Evolutionary conservation across 805 yeast genomes (phyloP).

Genomic region (Suhomyces prunicola): DNA sequence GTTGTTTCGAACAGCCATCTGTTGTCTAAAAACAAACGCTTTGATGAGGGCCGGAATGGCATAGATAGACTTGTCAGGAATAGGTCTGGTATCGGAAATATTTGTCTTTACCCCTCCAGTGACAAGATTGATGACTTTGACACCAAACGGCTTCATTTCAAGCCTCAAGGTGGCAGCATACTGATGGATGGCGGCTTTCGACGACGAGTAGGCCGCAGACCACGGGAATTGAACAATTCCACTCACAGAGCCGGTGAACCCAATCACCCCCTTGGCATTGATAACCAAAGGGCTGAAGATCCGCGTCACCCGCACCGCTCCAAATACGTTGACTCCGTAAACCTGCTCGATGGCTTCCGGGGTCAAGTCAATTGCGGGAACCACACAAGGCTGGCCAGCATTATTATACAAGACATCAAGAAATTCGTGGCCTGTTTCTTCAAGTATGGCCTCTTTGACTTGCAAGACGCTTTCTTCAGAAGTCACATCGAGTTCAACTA

Average conservation of each 20-base stretch:
- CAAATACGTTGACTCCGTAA: constrained; percentile 66
- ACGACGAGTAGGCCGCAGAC: constrained; percentile 59
- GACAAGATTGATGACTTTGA: constrained; percentile 62
- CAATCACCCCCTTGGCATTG: constrained; percentile 63
- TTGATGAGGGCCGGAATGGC: constrained; percentile 48
- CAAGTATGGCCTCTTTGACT: constrained; percentile 41
- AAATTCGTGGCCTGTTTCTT: constrained; percentile 38
- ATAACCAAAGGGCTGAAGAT: constrained; percentile 56
- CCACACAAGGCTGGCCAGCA: constrained; percentile 73
- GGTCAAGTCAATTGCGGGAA: constrained; percentile 65
- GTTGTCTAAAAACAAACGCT: constrained; percentile 49
- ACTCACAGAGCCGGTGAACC: constrained; percentile 71
- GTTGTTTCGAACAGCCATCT: constrained; percentile 54
- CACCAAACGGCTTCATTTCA: constrained; percentile 71
- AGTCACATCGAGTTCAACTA: constrained; percentile 57
- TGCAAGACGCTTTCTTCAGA: constrained; percentile 44
- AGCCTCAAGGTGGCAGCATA: constrained; percentile 60
- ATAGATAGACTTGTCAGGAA: constrained; percentile 56
- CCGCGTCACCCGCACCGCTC: constrained; percentile 61
- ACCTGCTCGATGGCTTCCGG: constrained; percentile 51
- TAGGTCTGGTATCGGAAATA: constrained; percentile 62
- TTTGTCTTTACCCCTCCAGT: constrained; percentile 77
- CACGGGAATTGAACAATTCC: constrained; percentile 71
- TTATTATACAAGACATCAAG: constrained; percentile 66
- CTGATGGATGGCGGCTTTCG: constrained; percentile 75